phyloP scores from a whole-genome alignment of 1,284 basidiomycete species.

The Malassezia obtusa region DNA sequence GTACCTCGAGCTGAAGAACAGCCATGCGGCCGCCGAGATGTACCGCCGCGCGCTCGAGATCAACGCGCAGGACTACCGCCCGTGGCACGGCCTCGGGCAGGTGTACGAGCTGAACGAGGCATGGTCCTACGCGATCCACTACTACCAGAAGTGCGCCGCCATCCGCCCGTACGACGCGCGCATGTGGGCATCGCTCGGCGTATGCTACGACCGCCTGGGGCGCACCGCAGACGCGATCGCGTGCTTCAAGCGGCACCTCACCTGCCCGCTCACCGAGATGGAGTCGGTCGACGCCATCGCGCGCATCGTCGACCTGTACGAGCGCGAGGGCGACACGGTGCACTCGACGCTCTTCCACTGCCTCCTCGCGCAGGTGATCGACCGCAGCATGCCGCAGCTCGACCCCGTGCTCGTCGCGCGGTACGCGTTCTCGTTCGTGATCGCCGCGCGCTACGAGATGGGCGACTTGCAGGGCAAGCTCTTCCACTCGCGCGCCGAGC shows the following conservation, averaged over 20 bases:
- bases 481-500: constrained; percentile 10
- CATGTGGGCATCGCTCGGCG: constrained; percentile 88
- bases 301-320: constrained; percentile 40
- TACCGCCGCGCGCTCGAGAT: constrained; percentile 92
- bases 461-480: constrained; percentile 31
- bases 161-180: constrained; percentile 87
- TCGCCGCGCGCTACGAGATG: constrained; percentile 44
- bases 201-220: constrained; percentile 80
- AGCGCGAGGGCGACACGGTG: constrained; percentile 27
- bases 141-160: constrained; percentile 90
- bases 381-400: constrained; percentile 19
- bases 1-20: constrained; percentile 97
- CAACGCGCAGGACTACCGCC: constrained; percentile 78
- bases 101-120: constrained; percentile 93
- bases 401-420: constrained; percentile 32
- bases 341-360: constrained; percentile 37
- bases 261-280: constrained; percentile 35
- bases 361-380: constrained; percentile 40
- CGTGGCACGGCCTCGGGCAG: constrained; percentile 97
- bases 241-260: constrained; percentile 43
- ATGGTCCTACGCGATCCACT: constrained; percentile 89
- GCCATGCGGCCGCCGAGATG: constrained; percentile 93
- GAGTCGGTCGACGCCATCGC: constrained; percentile 33
- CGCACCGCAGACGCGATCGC: constrained; percentile 30
- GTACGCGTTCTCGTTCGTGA: constrained; percentile 34